Base-by-base conservation (phyloP, 2,329 filamentous ascomycete genomes). In the Colletotrichum falcatum region DNA sequence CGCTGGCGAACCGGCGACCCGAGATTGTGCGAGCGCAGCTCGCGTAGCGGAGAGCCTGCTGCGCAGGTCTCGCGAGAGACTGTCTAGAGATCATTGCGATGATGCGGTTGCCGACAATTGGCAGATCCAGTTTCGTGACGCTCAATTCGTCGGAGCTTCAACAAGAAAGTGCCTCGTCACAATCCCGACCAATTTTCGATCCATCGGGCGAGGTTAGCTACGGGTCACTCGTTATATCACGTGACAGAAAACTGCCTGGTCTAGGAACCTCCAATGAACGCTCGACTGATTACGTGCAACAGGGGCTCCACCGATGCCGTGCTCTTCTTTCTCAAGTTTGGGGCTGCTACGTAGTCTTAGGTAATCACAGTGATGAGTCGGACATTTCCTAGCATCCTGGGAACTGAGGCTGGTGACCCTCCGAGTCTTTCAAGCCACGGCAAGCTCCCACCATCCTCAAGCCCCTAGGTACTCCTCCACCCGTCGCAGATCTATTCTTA, bases 1-100 rank as follows among this genome's bases (percentile, higher is more conserved):
- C 84, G 77, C 93, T 87, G 72, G 84, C 84, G 77, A 86, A 89
- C 75, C 83, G 82, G 76, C 88, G 85, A 76, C 79, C 82, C 78
- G 84, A 84, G 71, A 82, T 79, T 74, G 83, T 79, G 80, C 83
- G 82, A 79, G 88, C 88, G 82, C 87, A 87, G 85, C 87, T 81
- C 78, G 85, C 85, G 81, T 85, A 83, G 76, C 87, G 86, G 77
- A 85, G 82, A 78, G 86, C 86, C 81, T 88, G 84, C 83, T 88
- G 86, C 81, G 86, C 84, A 81, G 83, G 85, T 83, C 85, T 84
- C 79, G 86, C 83, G 80, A 89, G 83, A 82, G 86, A 84, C 79
- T 87, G 86, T 87, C 87, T 86, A 82, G 87, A 88, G 81, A 89
- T 85, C 88, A 90, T 90, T 79, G 84, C 89, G 85, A 81, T 83